Conservation (phyloP, 2,329 filamentous ascomycete species). For the Curvularia verruculosa region DNA sequence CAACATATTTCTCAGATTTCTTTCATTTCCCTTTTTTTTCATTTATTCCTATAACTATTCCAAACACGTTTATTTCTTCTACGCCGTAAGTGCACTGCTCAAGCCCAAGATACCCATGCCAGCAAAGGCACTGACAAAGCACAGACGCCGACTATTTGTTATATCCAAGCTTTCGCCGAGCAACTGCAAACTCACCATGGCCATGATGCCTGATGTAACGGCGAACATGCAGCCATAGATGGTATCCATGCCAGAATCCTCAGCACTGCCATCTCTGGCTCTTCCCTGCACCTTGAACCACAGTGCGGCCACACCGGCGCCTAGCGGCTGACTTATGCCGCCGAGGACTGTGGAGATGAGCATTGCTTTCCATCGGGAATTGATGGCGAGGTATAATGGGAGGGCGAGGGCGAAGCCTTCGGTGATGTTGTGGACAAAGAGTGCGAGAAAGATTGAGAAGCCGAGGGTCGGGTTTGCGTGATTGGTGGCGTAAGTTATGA, state of each 20-base stretch:
- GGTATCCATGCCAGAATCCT: conserved; percentile 61
- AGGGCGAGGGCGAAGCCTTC: conserved; percentile 95
- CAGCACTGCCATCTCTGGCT: conserved; percentile 50
- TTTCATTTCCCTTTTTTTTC: neutral
- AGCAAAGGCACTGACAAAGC: conserved; percentile 79
- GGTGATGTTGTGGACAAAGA: conserved; percentile 98
- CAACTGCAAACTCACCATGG: conserved; percentile 85
- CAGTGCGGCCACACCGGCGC: conserved; percentile 80
- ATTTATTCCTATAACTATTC: too few relatives aligned
- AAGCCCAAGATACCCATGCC: conserved; percentile 88
- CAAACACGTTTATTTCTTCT: neutral
- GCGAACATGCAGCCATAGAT: conserved; percentile 85
- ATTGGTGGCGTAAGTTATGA: conserved; percentile 95
- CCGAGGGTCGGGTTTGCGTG: conserved; percentile 90
- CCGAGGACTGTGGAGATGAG: conserved; percentile 82
- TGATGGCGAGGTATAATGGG: conserved; percentile 88
- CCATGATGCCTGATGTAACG: conserved; percentile 91
- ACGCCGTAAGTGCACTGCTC: conserved; percentile 81
- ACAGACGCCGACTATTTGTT: conserved; percentile 78
- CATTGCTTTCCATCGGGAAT: conserved; percentile 81
- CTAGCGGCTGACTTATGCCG: conserved; percentile 84
- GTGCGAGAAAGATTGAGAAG: conserved; percentile 89
- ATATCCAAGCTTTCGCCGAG: conserved; percentile 85
- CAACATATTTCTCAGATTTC: neutral
- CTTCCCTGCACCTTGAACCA: conserved; percentile 78